Base-by-base conservation (phyloP, 768 basidiomycete species). In the Pleurotus sapidus region DNA sequence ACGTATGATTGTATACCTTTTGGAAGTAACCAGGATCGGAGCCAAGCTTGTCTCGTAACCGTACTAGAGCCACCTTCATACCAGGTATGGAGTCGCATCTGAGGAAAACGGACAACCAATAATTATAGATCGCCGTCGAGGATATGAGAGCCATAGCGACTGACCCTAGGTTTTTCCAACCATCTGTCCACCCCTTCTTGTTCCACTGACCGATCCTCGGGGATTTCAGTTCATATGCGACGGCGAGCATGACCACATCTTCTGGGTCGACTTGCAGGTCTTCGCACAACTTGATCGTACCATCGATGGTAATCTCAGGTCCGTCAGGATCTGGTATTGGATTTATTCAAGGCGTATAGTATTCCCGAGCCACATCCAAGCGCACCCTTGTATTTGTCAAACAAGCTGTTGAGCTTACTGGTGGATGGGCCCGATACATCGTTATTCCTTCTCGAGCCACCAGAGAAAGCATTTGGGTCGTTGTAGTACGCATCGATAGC, bases 141-240 rank as follows among this genome's bases (percentile, higher is more conserved):
- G 11, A 3, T 9, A 34, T 34, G 2, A 34, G 30, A 9, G 11
- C 30, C 30, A 34, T 34, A 34, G 8, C 30, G 37, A 72, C 87
- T 57, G 63, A 90, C 89, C 87, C 82, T 37, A 89, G 71, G 12
- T 64, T 68, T 69, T 85, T 89, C 92, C 93, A 93, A 1, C 92
- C 93, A 0, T 91, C 88, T 37, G 83, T 63, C 91, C 91, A 95
- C 0, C 84, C 87, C 59, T 82, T 74, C 61, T 74, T 79, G 30
- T 75, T 77, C 87, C 92, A 96, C 57, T 80, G 76, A 1, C 89
- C 92, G 51, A 95, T 74, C 58, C 74, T 64, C 0, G 88, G 88
- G 4, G 89, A 89, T 65, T 89, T 87, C 23, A 93, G 79, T 64
- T 93, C 90, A 64, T 79, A 91, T 7, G 93, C 93, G 40, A 96